Percentiles rank a stretch among this genome's conserved stretches.
Conservation (phyloP, 495 filamentous ascomycete genomes). For the Aspergillus steynii region DNA sequence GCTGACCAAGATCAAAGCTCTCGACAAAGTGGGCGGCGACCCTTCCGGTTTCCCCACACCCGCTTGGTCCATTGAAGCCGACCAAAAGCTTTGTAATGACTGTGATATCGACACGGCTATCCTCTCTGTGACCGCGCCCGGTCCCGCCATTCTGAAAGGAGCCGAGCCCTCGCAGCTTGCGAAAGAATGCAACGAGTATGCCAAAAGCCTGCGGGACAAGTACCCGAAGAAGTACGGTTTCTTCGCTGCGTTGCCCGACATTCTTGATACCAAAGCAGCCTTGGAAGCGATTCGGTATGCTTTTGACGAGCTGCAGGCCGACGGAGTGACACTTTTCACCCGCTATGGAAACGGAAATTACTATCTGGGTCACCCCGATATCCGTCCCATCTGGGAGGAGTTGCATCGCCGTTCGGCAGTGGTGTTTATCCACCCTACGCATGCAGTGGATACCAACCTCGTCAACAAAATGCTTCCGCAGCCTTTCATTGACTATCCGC, state of each 20-base stretch:
- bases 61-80: not conserved
- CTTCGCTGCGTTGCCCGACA: constrained; percentile 44
- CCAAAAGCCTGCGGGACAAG: constrained; percentile 1
- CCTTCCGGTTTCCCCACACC: constrained; percentile 5
- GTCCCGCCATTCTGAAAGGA: not conserved
- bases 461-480: constrained; percentile 42
- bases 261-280: constrained; percentile 28
- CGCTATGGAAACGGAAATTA: constrained; percentile 40
- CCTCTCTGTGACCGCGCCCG: constrained; percentile 8
- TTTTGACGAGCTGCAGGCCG: constrained; percentile 41
- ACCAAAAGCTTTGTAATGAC: not conserved
- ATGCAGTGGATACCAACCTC: constrained; percentile 35
- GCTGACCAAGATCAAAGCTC: not conserved
- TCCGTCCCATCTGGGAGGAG: constrained; percentile 44
- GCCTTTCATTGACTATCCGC: constrained; percentile 54
- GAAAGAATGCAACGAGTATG: constrained; percentile 8
- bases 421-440: constrained; percentile 55
- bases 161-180: not conserved
- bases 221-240: constrained; percentile 28
- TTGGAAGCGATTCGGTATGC: constrained; percentile 43
- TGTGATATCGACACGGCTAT: not conserved
- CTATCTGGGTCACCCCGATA: constrained; percentile 45
- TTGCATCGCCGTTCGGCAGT: constrained; percentile 43
- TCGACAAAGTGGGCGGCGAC: constrained; percentile 5
- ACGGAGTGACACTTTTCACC: constrained; percentile 49